Percentiles rank a stretch among this genome's conserved stretches.
Conservation (phyloP, 2,329 filamentous ascomycete species). For the Fusarium avenaceum region DNA sequence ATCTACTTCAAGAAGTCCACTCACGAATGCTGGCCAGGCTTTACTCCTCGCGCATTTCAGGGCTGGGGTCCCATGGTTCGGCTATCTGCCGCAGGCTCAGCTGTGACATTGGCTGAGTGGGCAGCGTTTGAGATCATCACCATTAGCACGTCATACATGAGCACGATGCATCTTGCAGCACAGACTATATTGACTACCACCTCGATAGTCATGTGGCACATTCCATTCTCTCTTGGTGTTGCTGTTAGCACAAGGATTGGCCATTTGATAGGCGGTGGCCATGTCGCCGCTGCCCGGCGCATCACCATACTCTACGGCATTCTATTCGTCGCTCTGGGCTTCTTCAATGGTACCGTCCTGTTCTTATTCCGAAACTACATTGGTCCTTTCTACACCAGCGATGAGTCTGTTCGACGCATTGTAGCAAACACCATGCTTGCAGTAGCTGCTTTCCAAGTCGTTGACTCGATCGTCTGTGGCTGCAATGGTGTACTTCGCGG, state of each 20-base stretch:
- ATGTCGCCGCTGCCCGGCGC: slow-evolving; percentile 15
- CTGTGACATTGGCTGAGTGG: slow-evolving; percentile 60
- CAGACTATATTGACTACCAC: slow-evolving; percentile 59
- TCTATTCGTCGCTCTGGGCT: slow-evolving; percentile 19
- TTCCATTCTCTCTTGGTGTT: slow-evolving; percentile 59
- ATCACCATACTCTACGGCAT: slow-evolving; percentile 25
- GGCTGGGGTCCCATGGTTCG: slow-evolving; percentile 59
- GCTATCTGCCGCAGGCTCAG: slow-evolving; percentile 56
- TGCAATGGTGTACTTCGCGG: slow-evolving; percentile 36
- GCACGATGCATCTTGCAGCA: slow-evolving; percentile 58
- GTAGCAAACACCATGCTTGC: slow-evolving; percentile 21
- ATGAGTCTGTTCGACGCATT: slow-evolving; percentile 12
- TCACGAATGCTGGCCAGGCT: slow-evolving; percentile 55
- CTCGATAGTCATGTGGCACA: slow-evolving; percentile 58
- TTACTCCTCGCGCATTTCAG: slow-evolving; percentile 53
- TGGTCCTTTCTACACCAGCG: slow-evolving; percentile 25
- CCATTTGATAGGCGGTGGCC: slow-evolving; percentile 28
- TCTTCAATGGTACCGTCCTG: slow-evolving; percentile 22
- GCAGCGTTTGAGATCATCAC: slow-evolving; percentile 60
- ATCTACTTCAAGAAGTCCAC: slow-evolving; percentile 56
- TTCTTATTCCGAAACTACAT: slow-evolving; percentile 19
- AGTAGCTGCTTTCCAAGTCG: slow-evolving; percentile 21
- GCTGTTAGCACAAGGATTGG: slow-evolving; percentile 45
- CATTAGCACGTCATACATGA: slow-evolving; percentile 60
- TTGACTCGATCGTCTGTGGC: slow-evolving; percentile 28